Base-by-base conservation (phyloP, 805 yeast species). In the Sugiyamaella floridensis region DNA sequence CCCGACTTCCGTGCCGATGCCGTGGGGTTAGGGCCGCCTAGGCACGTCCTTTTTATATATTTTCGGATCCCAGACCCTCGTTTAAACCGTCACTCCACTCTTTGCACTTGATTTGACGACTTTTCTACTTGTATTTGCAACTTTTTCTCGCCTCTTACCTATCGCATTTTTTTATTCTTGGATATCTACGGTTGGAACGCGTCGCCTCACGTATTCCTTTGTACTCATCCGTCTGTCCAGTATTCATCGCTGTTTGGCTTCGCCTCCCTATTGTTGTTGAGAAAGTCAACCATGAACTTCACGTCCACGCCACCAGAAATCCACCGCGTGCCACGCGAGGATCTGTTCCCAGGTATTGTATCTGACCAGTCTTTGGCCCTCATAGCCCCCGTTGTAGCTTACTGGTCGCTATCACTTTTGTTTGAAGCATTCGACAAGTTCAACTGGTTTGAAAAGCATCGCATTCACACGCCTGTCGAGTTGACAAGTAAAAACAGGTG, bases 381-480 rank as follows among this genome's bases (percentile, higher is more conserved):
- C 44, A 70, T 80, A 2, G 75, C 83, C 1, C 98, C 99, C 1
- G 78, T 93, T 3, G 73, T 82, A 2, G 89, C 84, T 2, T 93
- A 93, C 68, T 93, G 98, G 98, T 53, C 71, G 1, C 81, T 82
- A 61, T 85, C 96, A 2, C 63, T 78, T 26, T 68, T 86, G 56
- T 93, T 86, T 76, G 89, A 85, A 64, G 55, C 85, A 8, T 71
- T 90, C 49, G 98, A 93, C 67, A 77, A 76, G 43, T 80, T 76
- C 59, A 79, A 87, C 64, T 71, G 89, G 58, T 88, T 90, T 44
- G 96, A 87, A 63, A 73, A 77, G 65, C 89, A 87, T 71, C 77
- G 98, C 59, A 89, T 93, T 49, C 99, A 93, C 67, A 90, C 98
- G 18, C 82, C 90, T 40, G 95, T 85, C 60, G 98, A 92, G 66